These are phyloP conservation scores for Paraconiothyrium brasiliense DNA, from an alignment of 2,329 filamentous ascomycete species.

Conservation along the genomic window DNA sequence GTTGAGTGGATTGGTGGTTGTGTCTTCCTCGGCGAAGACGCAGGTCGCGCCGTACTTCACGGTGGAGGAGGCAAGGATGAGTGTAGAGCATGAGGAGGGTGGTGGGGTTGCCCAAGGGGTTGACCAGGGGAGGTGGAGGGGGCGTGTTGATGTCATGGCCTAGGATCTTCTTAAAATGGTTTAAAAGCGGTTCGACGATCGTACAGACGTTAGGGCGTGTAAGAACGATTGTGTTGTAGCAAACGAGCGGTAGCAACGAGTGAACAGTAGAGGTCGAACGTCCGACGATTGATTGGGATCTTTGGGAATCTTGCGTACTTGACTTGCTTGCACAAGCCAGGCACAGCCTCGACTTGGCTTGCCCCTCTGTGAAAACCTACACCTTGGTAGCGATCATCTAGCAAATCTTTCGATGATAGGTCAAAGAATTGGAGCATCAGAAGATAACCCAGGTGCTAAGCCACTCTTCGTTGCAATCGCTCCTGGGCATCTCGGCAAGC, in stretches of 20 bases:
- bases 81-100: conserved; percentile 29
- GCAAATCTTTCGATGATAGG: not conserved
- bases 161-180: not conserved
- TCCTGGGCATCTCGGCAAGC: conserved; percentile 3
- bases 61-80: conserved; percentile 24
- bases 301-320: not conserved
- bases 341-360: not conserved
- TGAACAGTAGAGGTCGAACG: not conserved
- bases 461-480: not conserved
- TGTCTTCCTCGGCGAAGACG: conserved; percentile 81
- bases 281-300: too few relatives aligned
- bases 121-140: conserved; percentile 29
- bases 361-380: not conserved
- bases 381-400: not conserved
- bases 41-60: conserved; percentile 81
- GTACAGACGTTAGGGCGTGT: too few relatives aligned
- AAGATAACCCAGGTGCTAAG: conserved; percentile 1
- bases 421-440: not conserved
- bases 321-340: not conserved
- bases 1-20: conserved; percentile 79
- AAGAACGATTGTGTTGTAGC: not conserved
- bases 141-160: conserved; percentile 28
- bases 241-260: not conserved
- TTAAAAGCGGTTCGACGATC: not conserved
- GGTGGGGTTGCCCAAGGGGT: conserved; percentile 27